Evolutionary conservation across 2,329 filamentous ascomycete species (phyloP).

Genomic region (Colletotrichum caudatum): DNA sequence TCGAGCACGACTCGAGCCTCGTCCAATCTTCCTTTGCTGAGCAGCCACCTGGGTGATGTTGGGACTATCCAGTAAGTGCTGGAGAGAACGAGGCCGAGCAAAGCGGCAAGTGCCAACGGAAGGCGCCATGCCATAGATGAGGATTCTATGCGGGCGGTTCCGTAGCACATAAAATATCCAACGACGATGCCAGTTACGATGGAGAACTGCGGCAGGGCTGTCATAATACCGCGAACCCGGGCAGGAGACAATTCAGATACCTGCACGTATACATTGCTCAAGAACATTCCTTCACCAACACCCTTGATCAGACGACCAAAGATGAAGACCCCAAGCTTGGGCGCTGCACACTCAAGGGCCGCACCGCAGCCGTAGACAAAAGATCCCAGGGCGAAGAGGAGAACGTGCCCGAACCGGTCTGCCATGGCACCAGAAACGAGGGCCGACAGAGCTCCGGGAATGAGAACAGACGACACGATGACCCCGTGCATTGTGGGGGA

Average conservation of each 20-base stretch:
- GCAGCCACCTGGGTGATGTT: constrained; percentile 68
- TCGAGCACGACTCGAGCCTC: constrained; percentile 57
- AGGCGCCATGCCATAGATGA: constrained; percentile 68
- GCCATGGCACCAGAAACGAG: constrained; percentile 68
- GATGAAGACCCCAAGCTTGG: constrained; percentile 63
- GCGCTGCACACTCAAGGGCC: constrained; percentile 53
- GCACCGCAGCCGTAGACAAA: constrained; percentile 64
- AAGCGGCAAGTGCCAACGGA: constrained; percentile 59
- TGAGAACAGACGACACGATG: constrained; percentile 69
- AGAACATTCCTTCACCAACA: constrained; percentile 67
- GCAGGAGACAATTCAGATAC: constrained; percentile 71
- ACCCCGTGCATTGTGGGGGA: constrained; percentile 69
- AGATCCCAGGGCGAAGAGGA: constrained; percentile 64
- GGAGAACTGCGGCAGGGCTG: constrained; percentile 65
- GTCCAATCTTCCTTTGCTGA: constrained; percentile 54
- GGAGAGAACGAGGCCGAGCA: constrained; percentile 50
- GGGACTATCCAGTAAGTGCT: constrained; percentile 53
- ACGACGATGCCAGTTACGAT: constrained; percentile 63
- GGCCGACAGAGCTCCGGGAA: constrained; percentile 70
- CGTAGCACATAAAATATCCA: constrained; percentile 73
- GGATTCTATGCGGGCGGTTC: constrained; percentile 56
- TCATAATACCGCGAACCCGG: constrained; percentile 62
- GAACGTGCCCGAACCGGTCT: constrained; percentile 64
- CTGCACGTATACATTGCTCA: constrained; percentile 65
- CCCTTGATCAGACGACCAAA: constrained; percentile 67